Conservation (phyloP, 768 basidiomycete species). For the Candolleomyces efflorescens region DNA sequence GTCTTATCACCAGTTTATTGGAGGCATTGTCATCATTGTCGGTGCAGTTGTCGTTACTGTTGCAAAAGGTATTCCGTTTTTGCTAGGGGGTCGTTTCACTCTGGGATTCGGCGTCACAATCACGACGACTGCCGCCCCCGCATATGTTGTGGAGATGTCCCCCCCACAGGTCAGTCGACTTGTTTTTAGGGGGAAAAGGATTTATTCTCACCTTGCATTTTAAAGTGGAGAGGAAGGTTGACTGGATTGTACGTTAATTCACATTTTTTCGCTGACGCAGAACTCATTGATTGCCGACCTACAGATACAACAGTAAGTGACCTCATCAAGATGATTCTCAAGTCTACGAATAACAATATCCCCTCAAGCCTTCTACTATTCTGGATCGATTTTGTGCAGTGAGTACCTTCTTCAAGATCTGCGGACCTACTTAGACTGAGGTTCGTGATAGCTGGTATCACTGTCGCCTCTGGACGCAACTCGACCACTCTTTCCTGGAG, state of each 20-base stretch:
- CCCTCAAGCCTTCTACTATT: slow-evolving; percentile 41
- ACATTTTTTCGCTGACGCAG: too few relatives aligned
- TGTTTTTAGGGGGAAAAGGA: too few relatives aligned
- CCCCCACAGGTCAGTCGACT: slow-evolving; percentile 29
- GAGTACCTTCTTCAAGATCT: slow-evolving; percentile 8
- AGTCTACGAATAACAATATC: neutral
- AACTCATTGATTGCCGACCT: too few relatives aligned
- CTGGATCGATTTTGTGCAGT: slow-evolving; percentile 42
- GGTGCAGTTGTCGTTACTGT: slow-evolving; percentile 44
- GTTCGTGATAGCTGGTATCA: slow-evolving; percentile 32
- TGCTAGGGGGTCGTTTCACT: slow-evolving; percentile 49
- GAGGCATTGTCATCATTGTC: slow-evolving; percentile 35
- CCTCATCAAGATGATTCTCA: neutral
- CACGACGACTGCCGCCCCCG: slow-evolving; percentile 37
- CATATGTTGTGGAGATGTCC: slow-evolving; percentile 55
- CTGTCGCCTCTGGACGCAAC: slow-evolving; percentile 36
- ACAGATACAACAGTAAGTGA: slow-evolving; percentile 26
- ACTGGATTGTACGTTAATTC: slow-evolving; percentile 31
- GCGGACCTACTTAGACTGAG: neutral
- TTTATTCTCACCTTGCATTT: too few relatives aligned
- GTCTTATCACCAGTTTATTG: slow-evolving; percentile 25
- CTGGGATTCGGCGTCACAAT: slow-evolving; percentile 53
- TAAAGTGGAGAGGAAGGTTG: slow-evolving; percentile 48
- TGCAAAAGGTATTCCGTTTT: slow-evolving; percentile 39
- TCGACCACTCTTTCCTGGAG: slow-evolving; percentile 39